Base-by-base conservation (phyloP, 805 yeast genomes). In the Zygoascus biomembranicola region DNA sequence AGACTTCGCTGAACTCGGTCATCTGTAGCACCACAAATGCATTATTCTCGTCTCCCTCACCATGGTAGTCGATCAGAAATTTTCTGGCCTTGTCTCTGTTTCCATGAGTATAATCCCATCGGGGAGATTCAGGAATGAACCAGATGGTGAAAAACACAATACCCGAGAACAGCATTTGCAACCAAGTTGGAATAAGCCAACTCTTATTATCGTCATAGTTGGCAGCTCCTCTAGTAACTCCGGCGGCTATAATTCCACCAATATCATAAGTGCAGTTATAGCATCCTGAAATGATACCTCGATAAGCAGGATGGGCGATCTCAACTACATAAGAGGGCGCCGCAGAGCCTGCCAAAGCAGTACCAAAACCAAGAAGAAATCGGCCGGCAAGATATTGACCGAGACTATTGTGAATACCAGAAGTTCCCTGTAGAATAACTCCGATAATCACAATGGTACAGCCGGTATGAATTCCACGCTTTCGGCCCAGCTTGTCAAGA, bases 211-310 rank as follows among this genome's bases (percentile, higher is more conserved):
- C 54, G 2, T 50, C 9, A 23, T 32, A 41, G 20, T 20, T 32
- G n/a, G 35, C 26, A 18, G 59, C 48, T 5, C 52, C 52, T 43
- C 57, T 19, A 10, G 57, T 39, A 16, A 53, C 59, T 31, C 54
- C 57, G 3, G 58, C 49, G 32, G 56, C 53, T 18, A 55, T 37
- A 44, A 59, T 52, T n/a, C 59, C 54, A 2, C 58, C 59, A 32
- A 56, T 46, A 49, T 55, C 55, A 32, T 57, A 55, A 35, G 55
- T 51, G 18, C 56, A 43, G 37, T 58, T 57, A 32, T 56, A 52
- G 14, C 52, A 19, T 14, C 57, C 63, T n/a, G 63, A 54, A 39
- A 59, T 19, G 10, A 54, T 52, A 26, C 61, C 63, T 49, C 59
- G 51, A 47, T 57, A 54, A n/a, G 57, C 53, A 42, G 59, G 59